phyloP scores from a whole-genome alignment of 2,329 filamentous ascomycete genomes.

The Talaromyces sp. region DNA sequence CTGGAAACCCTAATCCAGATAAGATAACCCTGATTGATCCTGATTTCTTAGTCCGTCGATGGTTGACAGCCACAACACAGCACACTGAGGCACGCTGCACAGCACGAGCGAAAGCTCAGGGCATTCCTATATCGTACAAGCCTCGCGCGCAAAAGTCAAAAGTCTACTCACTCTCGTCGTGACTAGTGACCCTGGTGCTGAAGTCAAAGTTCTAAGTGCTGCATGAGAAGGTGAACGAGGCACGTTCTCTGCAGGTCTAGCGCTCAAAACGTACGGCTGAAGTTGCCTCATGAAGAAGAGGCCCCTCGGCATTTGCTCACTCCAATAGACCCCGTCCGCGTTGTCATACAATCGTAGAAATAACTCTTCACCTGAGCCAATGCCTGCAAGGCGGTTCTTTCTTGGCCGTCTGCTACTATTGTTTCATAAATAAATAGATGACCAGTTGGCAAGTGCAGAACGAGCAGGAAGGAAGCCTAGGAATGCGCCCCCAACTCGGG shows the following conservation, averaged over 20 bases:
- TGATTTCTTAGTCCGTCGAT: not conserved
- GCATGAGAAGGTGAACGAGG: not conserved
- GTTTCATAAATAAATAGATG: not conserved
- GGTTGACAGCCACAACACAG: too few relatives aligned
- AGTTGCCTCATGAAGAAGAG: not conserved
- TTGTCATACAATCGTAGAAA: not conserved
- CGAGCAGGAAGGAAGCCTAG: not conserved
- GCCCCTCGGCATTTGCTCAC: not conserved
- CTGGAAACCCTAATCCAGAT: slow-evolving; percentile 8
- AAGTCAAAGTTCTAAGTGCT: not conserved
- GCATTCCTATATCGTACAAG: not conserved
- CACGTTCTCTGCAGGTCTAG: slow-evolving; percentile 5
- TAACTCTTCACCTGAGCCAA: not conserved
- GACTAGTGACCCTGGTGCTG: too few relatives aligned
- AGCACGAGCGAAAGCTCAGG: not conserved
- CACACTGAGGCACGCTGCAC: too few relatives aligned
- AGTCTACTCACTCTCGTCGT: not conserved
- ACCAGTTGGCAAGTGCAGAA: not conserved
- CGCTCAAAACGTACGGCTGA: not conserved
- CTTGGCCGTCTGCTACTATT: not conserved
- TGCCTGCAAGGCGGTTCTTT: not conserved
- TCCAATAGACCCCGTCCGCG: not conserved
- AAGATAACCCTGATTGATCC: not conserved
- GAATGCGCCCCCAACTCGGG: not conserved
- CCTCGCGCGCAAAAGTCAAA: not conserved